Evolutionary conservation across 768 basidiomycete species (phyloP), one percentile per base, ranked within the genome.

Genomic region (Imleria badia): DNA sequence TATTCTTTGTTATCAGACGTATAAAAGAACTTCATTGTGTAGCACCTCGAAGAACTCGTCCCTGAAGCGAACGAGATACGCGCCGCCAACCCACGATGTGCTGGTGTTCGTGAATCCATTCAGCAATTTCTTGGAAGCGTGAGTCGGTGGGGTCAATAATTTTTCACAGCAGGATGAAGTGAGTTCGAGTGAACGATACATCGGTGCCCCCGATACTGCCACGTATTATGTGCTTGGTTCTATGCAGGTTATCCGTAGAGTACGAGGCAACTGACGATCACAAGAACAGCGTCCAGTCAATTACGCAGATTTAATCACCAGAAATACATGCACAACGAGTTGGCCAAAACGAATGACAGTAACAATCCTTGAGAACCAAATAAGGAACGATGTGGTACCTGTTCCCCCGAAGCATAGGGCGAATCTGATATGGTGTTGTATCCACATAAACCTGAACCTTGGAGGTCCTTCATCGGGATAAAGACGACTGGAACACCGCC

Each of bases 401-500:
- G n/a, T 29, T 43, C 48, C 19, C 49, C 50, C 2, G 62, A 71
- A 38, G 26, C 2, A 20, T 47, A 42, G 5, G 41, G 34, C 5
- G 54, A 47, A 47, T 22, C 31, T 7, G 44, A 26, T 19, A 30
- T 12, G 20, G 11, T 45, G 15, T 11, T 36, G 38, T 64, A 55
- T 9, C 68, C 73, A 55, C 78, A 79, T 36, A 79, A 34, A 20
- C 74, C 72, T 12, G 76, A 78, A 26, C 63, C 68, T 26, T 65
- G 15, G 22, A 79, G 63, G 17, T 68, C 39, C 39, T 36, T 48
- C 45, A 72, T 64, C 6, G 81, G 82, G 3, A 81, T 70, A 23
- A 89, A 76, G 48, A 89, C 73, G 36, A 79, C 76, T 3, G 88
- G 77, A 15, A 75, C 73, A 34, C 87, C 89, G 26, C 89, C 88